Evolutionary conservation across 495 filamentous ascomycete genomes (phyloP), one percentile per base, ranked within the genome.

Genomic region (Xylaria acuta): DNA sequence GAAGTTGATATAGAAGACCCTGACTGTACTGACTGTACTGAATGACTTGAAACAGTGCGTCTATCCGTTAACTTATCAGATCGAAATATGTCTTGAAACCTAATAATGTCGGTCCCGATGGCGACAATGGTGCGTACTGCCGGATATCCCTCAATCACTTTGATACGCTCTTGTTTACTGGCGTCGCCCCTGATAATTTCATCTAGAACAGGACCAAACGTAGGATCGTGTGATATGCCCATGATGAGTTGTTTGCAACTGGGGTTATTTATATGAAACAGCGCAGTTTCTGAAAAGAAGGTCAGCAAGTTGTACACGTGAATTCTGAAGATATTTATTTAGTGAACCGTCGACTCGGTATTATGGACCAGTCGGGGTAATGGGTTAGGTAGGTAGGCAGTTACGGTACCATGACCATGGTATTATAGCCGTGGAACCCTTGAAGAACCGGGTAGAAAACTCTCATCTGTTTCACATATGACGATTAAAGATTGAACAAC

Each of bases 231-330:
- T 27, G 91, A 92, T 72, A 93, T 91, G 16, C 93, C 94, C 56
- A 97, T 83, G 60, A 95, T 82, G 53, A 97, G 90, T 72, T 94
- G 93, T 75, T 91, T 92, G 81, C 94, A 97, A 79, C 94, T 92
- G 76, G 85, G 87, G 75, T 95, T 87, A 88, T 90, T 84, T 87
- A 93, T 74, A 82, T 89, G 84, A 80, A 83, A 88, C 60, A 80
- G 76, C 8, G 84, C 77, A 40, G 74, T 79, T 76, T 94, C 94
- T 95, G 81, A 12, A 65, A 38, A 75, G 54, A 43, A 18, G 68
- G 51, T 73, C 32, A 74, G 36, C 25, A 70, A 32, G 56, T 22
- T 49, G 36, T 45, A 45, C 36, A 72, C 16, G 40, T 16, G 47
- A 27, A 62, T 65, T 53, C 22, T 60, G 3, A 11, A 34, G 1